A percentile compares a stretch with the other conserved stretches of the same genome.
These are phyloP conservation scores for Akanthomyces uredinophilus DNA, from an alignment of 2,329 filamentous ascomycete species.

Conservation along the genomic window DNA sequence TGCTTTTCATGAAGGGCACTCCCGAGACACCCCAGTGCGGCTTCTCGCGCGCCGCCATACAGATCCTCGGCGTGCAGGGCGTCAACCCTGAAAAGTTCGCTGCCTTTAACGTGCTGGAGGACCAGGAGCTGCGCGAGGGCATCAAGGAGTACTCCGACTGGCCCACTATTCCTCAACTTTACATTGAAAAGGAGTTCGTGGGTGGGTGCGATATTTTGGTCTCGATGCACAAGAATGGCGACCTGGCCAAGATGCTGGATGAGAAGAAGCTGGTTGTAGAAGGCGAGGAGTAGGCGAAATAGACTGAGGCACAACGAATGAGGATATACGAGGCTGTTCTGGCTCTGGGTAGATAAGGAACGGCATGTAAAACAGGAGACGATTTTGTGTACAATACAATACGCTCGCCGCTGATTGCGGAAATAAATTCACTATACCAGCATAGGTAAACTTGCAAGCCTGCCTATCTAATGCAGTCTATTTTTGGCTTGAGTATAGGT, in stretches of 20 bases:
- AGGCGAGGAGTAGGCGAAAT: conserved; percentile 37
- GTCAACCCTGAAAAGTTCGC: conserved; percentile 94
- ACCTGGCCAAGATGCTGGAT: conserved; percentile 84
- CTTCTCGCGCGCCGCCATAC: conserved; percentile 90
- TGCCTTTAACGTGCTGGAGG: conserved; percentile 96
- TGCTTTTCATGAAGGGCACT: conserved; percentile 99
- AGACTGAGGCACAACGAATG: neutral
- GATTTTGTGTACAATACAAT: conserved; percentile 12
- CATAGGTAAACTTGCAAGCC: neutral
- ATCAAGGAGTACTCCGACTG: conserved; percentile 99
- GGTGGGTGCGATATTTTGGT: conserved; percentile 97
- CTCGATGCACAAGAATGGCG: conserved; percentile 94
- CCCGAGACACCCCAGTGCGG: conserved; percentile 94
- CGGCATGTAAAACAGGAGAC: conserved; percentile 3
- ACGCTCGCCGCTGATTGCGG: neutral
- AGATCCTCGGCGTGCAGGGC: conserved; percentile 90
- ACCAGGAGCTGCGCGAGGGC: conserved; percentile 77
- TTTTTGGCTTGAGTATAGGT: neutral
- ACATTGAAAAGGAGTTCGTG: conserved; percentile 91
- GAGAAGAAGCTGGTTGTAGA: conserved; percentile 79
- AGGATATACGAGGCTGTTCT: neutral
- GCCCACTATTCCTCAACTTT: conserved; percentile 97
- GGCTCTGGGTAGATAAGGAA: neutral
- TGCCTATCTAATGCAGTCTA: neutral
- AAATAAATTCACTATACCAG: neutral